Evolutionary conservation across 2,329 filamentous ascomycete species (phyloP), one percentile per base, ranked within the genome.

Genomic region (Fonsecaea nubica): DNA sequence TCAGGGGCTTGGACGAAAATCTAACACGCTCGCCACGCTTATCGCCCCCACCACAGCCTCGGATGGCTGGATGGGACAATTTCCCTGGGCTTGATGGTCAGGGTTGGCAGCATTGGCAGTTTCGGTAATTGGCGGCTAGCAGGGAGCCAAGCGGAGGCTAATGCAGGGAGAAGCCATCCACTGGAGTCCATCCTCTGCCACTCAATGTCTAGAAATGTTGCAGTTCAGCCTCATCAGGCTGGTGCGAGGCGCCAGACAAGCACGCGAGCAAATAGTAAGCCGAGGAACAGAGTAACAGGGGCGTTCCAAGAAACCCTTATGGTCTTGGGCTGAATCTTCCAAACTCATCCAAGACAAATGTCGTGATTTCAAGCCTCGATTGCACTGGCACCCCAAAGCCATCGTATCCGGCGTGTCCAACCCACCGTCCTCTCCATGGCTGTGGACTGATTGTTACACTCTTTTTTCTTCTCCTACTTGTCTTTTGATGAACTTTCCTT

Each of bases 141-240:
- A 13, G n/a, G 13, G 30, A 10, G 30, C n/a, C 42, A 52, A 13
- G 45, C 7, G 33, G 35, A 7, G 36, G 52, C 60, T 56, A 62
- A 56, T 48, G 60, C 60, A 62, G 60, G 60, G 60, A 62, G 21
- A 25, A 10, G 5, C 60, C 60, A 56, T 9, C 48, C 35, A 55
- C n/a, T 4, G 25, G 59, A 10, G 36, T 8, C 59, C 2, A 21
- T 21, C n/a, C 25, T 12, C 10, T 32, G 50, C 50, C 33, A 45
- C 9, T 13, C 8, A 4, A 30, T 13, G 30, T 38, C 30, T 33
- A n/a, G 53, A 38, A n/a, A 9, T 36, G 53, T 32, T 38, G 53
- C 4, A 18, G 45, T 38, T 62, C 45, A 62, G 58, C 58, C 58
- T 62, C 58, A 62, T 62, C 60, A 54, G 58, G 45, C 58, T 61